Evolutionary conservation across 345 rosid genomes (phyloP).

Genomic region (Euphorbia tirucalli): DNA sequence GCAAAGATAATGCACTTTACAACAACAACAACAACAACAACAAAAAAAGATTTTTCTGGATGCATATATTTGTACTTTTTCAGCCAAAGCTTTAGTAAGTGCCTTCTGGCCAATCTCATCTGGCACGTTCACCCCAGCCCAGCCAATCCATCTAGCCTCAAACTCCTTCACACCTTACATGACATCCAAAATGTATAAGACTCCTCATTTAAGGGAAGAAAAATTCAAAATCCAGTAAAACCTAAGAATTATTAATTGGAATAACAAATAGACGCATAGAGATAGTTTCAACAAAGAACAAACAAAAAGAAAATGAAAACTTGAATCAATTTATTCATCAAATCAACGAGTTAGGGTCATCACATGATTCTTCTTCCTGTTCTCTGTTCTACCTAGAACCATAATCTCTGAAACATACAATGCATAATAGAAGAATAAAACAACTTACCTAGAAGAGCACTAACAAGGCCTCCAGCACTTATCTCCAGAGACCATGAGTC

Average conservation of each 20-base stretch:
- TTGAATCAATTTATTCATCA: neutral
- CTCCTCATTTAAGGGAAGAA: conserved; percentile 16
- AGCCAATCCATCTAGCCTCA: conserved; percentile 99
- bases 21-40: neutral
- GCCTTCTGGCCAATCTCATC: conserved; percentile 93
- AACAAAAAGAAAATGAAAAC: neutral
- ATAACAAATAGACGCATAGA: conserved; percentile 4
- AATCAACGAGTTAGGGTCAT: neutral
- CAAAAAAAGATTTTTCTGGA: neutral
- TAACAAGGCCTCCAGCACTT: conserved; percentile 97
- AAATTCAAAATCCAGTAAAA: conserved; percentile 1
- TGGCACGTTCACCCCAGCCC: conserved; percentile 99
- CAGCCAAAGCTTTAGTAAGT: conserved; percentile 93
- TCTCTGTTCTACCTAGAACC: neutral
- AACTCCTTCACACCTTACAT: conserved; percentile 91
- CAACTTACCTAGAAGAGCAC: conserved; percentile 80
- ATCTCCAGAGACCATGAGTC: conserved; percentile 94
- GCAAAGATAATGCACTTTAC: neutral
- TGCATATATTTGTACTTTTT: conserved; percentile 51
- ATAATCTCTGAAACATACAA: neutral
- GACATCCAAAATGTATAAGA: conserved; percentile 34
- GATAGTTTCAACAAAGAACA: too few relatives aligned
- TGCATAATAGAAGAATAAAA: neutral
- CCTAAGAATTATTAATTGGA: neutral
- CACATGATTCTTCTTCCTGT: neutral